Base-by-base conservation (phyloP, 163 green algal genomes). In the Scenedesmus sp. region DNA sequence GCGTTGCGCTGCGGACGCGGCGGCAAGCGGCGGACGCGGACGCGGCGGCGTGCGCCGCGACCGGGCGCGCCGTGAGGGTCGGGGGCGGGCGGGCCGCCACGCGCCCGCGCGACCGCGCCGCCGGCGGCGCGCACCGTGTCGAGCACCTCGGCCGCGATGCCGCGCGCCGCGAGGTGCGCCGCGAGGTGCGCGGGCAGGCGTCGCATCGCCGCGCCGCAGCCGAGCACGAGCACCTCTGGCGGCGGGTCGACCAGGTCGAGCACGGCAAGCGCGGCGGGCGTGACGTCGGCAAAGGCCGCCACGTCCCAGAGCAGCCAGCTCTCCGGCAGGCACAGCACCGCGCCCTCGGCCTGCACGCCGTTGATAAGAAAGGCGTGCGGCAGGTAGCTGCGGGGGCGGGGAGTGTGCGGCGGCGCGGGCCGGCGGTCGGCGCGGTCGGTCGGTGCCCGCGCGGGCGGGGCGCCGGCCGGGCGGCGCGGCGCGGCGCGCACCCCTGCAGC, bases 1-100 rank as follows among this genome's bases (percentile, higher is more conserved):
- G 80, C 83, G 67, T 88, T 90, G 39, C 83, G 73, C 77, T 85
- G 72, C 70, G 69, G 31, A 18, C n/a, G 36, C 62, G 54, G 39
- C 50, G 58, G 54, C 60, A 70, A 24, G 53, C 15, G 31, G 26
- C n/a, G n/a, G n/a, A n/a, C n/a, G n/a, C n/a, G n/a, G n/a, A n/a
- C n/a, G n/a, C n/a, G n/a, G n/a, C n/a, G n/a, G n/a, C n/a, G n/a
- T n/a, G n/a, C n/a, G n/a, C n/a, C n/a, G n/a, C n/a, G n/a, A n/a
- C n/a, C n/a, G n/a, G n/a, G n/a, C n/a, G n/a, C n/a, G n/a, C n/a
- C n/a, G n/a, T n/a, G n/a, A n/a, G n/a, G n/a, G n/a, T n/a, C n/a
- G n/a, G n/a, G n/a, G n/a, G n/a, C n/a, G n/a, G n/a, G n/a, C n/a
- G n/a, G n/a, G n/a, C n/a, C n/a, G n/a, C n/a, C n/a, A n/a, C n/a